Evolutionary conservation across 2,329 filamentous ascomycete species (phyloP).

Genomic region (Trichoderma sp.): DNA sequence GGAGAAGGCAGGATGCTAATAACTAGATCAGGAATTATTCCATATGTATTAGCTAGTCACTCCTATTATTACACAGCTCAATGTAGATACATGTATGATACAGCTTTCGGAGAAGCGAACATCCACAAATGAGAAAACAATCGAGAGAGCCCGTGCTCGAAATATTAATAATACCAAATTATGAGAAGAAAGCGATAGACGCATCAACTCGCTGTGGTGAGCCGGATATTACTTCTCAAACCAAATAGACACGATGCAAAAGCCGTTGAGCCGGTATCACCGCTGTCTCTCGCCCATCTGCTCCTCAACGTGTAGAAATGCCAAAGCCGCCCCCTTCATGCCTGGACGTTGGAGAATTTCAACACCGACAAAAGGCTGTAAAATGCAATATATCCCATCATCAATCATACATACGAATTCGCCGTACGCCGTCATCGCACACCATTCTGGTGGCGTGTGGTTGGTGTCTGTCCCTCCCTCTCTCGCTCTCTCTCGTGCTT

Average conservation of each 20-base stretch:
- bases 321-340: not conserved
- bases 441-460: not conserved
- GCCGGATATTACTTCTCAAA: not conserved
- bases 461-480: not conserved
- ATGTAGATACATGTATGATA: conserved; percentile 24
- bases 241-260: not conserved
- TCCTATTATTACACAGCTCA: conserved; percentile 8
- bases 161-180: not conserved
- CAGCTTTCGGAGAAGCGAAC: conserved; percentile 3
- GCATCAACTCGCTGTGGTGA: not conserved
- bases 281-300: not conserved
- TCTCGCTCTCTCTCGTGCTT: conserved; percentile 1
- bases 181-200: not conserved
- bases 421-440: conserved; percentile 24
- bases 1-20: not conserved
- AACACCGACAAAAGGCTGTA: conserved; percentile 11
- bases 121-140: not conserved
- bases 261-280: not conserved
- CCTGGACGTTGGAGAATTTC: not conserved
- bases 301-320: not conserved
- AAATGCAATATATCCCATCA: conserved; percentile 26
- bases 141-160: not conserved
- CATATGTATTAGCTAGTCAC: not conserved
- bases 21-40: not conserved
- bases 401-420: conserved; percentile 31